phyloP scores from a whole-genome alignment of 495 filamentous ascomycete species.

The Penicillium macrosclerotiorum region DNA sequence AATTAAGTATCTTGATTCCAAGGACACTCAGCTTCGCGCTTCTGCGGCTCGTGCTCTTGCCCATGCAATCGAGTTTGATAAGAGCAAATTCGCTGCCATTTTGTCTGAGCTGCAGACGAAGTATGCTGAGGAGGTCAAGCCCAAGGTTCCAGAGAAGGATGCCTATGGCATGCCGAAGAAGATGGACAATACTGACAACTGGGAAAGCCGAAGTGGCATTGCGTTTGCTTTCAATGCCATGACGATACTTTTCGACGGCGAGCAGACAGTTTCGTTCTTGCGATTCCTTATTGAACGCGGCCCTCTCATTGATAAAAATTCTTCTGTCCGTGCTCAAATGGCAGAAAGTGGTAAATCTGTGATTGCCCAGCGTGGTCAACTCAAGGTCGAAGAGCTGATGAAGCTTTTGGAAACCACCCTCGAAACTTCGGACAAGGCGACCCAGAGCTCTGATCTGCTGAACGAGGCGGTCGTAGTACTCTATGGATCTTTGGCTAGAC shows the following conservation, averaged over 20 bases:
- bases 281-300: conserved; percentile 81
- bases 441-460: conserved; percentile 75
- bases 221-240: conserved; percentile 83
- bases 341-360: conserved; percentile 85
- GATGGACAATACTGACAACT: conserved; percentile 77
- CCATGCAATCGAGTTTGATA: conserved; percentile 61
- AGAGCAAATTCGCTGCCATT: conserved; percentile 52
- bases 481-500: conserved; percentile 87
- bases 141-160: conserved; percentile 76
- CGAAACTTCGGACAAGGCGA: conserved; percentile 75
- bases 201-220: conserved; percentile 85
- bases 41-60: conserved; percentile 83
- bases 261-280: conserved; percentile 71
- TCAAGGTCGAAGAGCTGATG: conserved; percentile 87
- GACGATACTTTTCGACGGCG: conserved; percentile 62
- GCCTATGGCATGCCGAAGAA: conserved; percentile 92
- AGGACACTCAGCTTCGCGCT: conserved; percentile 75
- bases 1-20: conserved; percentile 74
- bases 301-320: conserved; percentile 76
- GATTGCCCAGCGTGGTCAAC: conserved; percentile 73
- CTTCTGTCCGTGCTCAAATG: conserved; percentile 80
- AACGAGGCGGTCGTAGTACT: conserved; percentile 97
- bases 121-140: conserved; percentile 77
- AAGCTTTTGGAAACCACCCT: conserved; percentile 81
- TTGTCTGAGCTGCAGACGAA: conserved; percentile 61